Conservation (phyloP, 2,329 filamentous ascomycete species). For the Sarocladiaceae sp. region DNA sequence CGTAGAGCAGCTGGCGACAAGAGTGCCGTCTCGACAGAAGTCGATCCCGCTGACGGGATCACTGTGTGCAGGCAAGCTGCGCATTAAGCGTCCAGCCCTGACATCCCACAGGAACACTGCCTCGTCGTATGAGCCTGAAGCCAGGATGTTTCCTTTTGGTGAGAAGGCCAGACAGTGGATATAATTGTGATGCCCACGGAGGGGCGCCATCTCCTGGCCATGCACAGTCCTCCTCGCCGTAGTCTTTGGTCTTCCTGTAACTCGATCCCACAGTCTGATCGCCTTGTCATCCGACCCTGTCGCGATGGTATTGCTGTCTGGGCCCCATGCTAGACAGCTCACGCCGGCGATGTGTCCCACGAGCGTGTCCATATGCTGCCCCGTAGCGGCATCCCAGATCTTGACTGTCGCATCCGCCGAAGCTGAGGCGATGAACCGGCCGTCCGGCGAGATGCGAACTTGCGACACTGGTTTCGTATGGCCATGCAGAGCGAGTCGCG, state of each 20-base stretch:
- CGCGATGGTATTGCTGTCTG: constrained; percentile 79
- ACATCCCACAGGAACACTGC: constrained; percentile 97
- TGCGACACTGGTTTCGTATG: constrained; percentile 76
- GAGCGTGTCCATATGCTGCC: constrained; percentile 76
- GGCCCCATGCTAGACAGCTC: constrained; percentile 89
- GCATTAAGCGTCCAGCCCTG: constrained; percentile 78
- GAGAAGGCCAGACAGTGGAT: constrained; percentile 91
- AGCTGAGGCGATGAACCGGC: constrained; percentile 80
- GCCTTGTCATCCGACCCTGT: constrained; percentile 94
- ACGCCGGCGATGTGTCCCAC: constrained; percentile 91
- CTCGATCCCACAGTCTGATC: constrained; percentile 83
- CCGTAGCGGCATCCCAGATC: constrained; percentile 78
- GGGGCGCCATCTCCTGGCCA: constrained; percentile 42
- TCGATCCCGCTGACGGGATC: constrained; percentile 93
- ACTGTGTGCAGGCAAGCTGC: constrained; percentile 85
- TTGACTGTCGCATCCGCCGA: constrained; percentile 88
- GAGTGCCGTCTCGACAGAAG: constrained; percentile 84
- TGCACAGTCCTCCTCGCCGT: constrained; percentile 31
- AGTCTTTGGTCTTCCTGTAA: constrained; percentile 50
- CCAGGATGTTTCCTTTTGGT: constrained; percentile 96
- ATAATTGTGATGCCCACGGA: constrained; percentile 92
- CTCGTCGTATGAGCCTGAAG: constrained; percentile 93
- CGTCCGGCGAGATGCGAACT: constrained; percentile 87
- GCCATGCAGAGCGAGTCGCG: constrained; percentile 65
- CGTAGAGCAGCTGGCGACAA: constrained; percentile 85